Evolutionary conservation across 495 filamentous ascomycete genomes (phyloP).

Genomic region (Articulospora tetracladia): DNA sequence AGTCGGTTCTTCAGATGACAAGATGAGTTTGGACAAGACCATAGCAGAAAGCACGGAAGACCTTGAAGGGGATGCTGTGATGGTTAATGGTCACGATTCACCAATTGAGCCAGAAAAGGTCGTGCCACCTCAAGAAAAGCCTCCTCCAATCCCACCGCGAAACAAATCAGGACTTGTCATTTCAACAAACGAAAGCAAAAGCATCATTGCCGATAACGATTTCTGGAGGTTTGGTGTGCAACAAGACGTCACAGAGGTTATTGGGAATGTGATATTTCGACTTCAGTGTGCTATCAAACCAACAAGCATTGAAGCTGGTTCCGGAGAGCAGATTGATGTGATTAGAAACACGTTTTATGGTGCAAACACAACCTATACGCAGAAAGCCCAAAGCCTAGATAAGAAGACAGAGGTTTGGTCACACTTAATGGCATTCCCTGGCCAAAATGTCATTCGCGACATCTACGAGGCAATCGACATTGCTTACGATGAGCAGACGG

Average conservation of each 20-base stretch:
- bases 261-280: constrained; percentile 85
- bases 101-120: not conserved
- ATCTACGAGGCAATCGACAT: constrained; percentile 83
- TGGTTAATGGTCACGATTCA: constrained; percentile 14
- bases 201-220: constrained; percentile 36
- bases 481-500: constrained; percentile 73
- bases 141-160: constrained; percentile 37
- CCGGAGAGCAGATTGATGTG: constrained; percentile 74
- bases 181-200: constrained; percentile 17
- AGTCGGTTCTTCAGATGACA: not conserved
- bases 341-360: constrained; percentile 60
- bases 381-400: constrained; percentile 18
- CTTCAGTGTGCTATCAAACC: constrained; percentile 84
- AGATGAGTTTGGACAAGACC: not conserved
- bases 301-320: constrained; percentile 44
- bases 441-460: constrained; percentile 40
- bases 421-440: constrained; percentile 38
- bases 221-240: constrained; percentile 58
- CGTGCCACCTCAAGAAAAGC: constrained; percentile 23
- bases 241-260: constrained; percentile 94
- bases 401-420: constrained; percentile 25
- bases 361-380: constrained; percentile 17
- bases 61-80: constrained; percentile 15
- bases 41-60: constrained; percentile 17
- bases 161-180: constrained; percentile 25